These are phyloP conservation scores for Trichoderma semiorbis DNA, from an alignment of 2,329 filamentous ascomycete species.

Conservation along the genomic window DNA sequence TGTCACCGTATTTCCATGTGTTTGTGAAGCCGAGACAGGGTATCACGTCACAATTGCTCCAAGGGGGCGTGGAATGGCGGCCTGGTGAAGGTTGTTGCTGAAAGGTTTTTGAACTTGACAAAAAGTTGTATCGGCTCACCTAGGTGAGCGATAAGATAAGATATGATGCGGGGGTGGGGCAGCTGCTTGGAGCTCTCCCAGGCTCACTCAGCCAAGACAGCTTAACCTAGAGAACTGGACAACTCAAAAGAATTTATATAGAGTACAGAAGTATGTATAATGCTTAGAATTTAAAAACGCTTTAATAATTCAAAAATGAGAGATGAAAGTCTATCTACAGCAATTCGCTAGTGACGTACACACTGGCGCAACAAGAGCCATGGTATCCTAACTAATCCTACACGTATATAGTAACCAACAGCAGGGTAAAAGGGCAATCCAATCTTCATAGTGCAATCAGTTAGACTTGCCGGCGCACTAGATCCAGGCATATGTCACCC, in stretches of 20 bases:
- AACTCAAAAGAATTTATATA: not conserved
- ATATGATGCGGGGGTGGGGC: conserved; percentile 24
- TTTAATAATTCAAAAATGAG: not conserved
- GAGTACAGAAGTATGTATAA: not conserved
- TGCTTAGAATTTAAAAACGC: not conserved
- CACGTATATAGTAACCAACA: not conserved
- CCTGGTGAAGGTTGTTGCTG: conserved; percentile 3
- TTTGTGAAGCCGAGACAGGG: too few relatives aligned
- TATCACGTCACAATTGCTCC: not conserved
- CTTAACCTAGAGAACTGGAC: not conserved
- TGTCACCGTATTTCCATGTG: conserved; percentile 18
- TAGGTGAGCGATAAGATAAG: conserved; percentile 37
- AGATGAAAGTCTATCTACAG: not conserved
- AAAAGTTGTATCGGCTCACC: conserved; percentile 27
- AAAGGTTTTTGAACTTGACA: conserved; percentile 25
- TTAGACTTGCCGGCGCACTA: conserved; percentile 29
- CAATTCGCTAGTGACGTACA: not conserved
- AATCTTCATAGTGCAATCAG: not conserved
- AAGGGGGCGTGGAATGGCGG: not conserved
- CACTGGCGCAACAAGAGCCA: not conserved
- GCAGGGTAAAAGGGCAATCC: not conserved
- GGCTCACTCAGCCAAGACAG: not conserved
- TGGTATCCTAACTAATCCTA: not conserved
- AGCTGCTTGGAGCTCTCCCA: not conserved
- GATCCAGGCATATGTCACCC: conserved; percentile 56